Percentiles rank a stretch among this genome's conserved stretches.
These are phyloP conservation scores for Extremus antarcticus DNA, from an alignment of 495 filamentous ascomycete species.

Conservation along the genomic window DNA sequence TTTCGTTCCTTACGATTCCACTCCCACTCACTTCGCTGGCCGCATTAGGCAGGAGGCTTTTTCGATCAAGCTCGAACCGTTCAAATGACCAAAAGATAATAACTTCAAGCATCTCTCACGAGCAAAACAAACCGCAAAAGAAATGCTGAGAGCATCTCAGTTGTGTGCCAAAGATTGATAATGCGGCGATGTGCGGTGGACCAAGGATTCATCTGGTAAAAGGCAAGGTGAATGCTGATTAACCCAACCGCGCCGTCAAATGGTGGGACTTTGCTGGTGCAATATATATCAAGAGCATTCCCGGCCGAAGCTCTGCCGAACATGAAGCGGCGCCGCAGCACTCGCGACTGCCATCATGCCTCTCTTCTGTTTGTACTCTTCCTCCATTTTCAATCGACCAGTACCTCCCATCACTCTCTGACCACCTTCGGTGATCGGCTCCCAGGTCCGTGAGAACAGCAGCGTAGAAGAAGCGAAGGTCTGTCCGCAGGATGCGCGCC, in stretches of 20 bases:
- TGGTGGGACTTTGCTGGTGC: neutral
- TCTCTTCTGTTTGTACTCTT: no score
- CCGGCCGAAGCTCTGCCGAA: neutral
- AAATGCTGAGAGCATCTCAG: neutral
- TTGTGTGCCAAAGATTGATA: constrained; percentile 4
- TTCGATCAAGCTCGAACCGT: no score
- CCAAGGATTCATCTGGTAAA: constrained; percentile 11
- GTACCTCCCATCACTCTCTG: no score
- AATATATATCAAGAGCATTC: neutral
- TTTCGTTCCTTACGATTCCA: neutral
- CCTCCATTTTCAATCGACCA: no score
- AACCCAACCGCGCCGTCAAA: constrained; percentile 8
- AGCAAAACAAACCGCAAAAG: neutral
- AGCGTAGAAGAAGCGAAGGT: no score
- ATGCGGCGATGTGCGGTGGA: constrained; percentile 3
- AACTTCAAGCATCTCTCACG: no score
- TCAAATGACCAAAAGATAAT: no score
- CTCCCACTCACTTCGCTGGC: neutral
- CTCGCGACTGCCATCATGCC: no score
- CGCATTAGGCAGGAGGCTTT: neutral
- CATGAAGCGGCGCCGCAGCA: no score
- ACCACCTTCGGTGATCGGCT: no score
- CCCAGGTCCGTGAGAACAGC: no score
- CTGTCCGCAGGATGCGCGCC: neutral
- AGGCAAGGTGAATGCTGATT: constrained; percentile 10